Evolutionary conservation across 257 asterid species (phyloP).

Genomic region (Przewalskia tangutica): DNA sequence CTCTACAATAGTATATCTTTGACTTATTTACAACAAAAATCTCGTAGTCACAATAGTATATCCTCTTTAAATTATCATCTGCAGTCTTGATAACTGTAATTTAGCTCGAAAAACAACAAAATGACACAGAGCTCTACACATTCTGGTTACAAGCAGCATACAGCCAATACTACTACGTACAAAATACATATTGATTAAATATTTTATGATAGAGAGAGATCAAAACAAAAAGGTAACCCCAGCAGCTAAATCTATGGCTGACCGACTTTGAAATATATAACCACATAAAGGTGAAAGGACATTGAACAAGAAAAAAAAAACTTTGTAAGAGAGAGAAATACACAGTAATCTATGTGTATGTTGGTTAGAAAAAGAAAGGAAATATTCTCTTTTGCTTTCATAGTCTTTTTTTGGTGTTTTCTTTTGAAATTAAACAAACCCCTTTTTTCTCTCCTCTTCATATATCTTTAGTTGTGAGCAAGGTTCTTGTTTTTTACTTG

Average conservation of each 20-base stretch:
- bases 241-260: constrained; percentile 57
- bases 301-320: constrained; percentile 9
- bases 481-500: constrained; percentile 30
- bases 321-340: constrained; percentile 8
- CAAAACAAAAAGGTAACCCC: constrained; percentile 19
- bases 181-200: neutral
- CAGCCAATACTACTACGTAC: constrained; percentile 54
- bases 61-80: neutral
- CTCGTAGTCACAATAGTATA: neutral
- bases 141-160: constrained; percentile 77
- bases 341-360: constrained; percentile 5
- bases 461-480: neutral
- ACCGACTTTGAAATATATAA: constrained; percentile 49
- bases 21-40: neutral
- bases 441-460: constrained; percentile 25
- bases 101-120: constrained; percentile 53
- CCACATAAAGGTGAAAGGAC: constrained; percentile 46
- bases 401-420: constrained; percentile 37
- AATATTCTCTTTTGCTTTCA: constrained; percentile 53
- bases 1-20: no score
- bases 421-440: constrained; percentile 44
- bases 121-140: constrained; percentile 70
- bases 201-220: constrained; percentile 8
- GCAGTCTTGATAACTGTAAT: constrained; percentile 36
- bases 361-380: constrained; percentile 30